phyloP scores from a whole-genome alignment of 306 rosid genomes.

The cucumber (Cucumis sativus) region Cucumber_9930_V3 NC_026656.2:20059001-20059500 shows the following conservation, averaged over 20 bases:
- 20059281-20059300: background rate
- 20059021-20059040: too few species aligned
- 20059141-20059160: background rate
- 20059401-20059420: conserved; percentile 17
- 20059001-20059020: too few species aligned
- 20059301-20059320: conserved; percentile 21
- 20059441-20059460: conserved; percentile 19
- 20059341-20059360: conserved; percentile 12
- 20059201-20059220: conserved; percentile 34
- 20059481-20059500: background rate
- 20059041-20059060: too few species aligned
- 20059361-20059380: conserved; percentile 22
- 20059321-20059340: background rate
- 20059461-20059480: background rate
- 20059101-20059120: background rate
- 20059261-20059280: too few species aligned
- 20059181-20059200: conserved; percentile 8
- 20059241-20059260: too few species aligned
- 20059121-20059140: background rate
- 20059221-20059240: background rate
- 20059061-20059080: too few species aligned
- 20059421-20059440: conserved; percentile 14
- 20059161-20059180: conserved; percentile 1
- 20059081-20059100: too few species aligned
- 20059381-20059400: background rate